A percentile compares a stretch with the other conserved stretches of the same genome.
These are phyloP conservation scores for Drechslerella coelobrocha DNA, from an alignment of 2,329 filamentous ascomycete genomes.

Conservation along the genomic window DNA sequence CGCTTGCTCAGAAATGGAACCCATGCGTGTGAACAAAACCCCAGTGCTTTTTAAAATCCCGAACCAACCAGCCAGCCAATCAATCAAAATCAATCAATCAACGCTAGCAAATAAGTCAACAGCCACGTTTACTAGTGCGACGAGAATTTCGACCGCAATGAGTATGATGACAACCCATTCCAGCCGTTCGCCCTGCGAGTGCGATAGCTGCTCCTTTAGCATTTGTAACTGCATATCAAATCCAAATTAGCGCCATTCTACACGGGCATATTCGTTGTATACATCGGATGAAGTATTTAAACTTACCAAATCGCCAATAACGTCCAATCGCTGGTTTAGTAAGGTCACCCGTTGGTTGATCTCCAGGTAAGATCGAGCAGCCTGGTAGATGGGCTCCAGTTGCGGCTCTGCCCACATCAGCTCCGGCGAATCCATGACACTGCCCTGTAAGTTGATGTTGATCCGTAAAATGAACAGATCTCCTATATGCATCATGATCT, in stretches of 20 bases:
- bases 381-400: constrained; percentile 93
- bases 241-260: neutral
- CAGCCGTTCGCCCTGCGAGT: constrained; percentile 86
- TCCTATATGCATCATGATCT: constrained; percentile 99
- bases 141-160: constrained; percentile 92
- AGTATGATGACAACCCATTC: constrained; percentile 96
- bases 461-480: constrained; percentile 97
- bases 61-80: too few species aligned
- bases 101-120: constrained; percentile 71
- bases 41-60: neutral
- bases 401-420: constrained; percentile 98
- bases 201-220: constrained; percentile 91
- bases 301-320: constrained; percentile 79
- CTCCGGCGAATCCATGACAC: constrained; percentile 93
- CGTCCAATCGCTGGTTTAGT: constrained; percentile 85
- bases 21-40: neutral
- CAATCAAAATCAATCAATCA: constrained; percentile 32
- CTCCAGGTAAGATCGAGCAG: constrained; percentile 91
- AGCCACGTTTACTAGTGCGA: constrained; percentile 93
- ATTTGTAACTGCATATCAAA: constrained; percentile 69
- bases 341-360: constrained; percentile 95
- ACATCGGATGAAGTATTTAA: neutral
- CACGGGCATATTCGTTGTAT: neutral
- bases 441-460: constrained; percentile 97
- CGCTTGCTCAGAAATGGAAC: neutral